Evolutionary conservation across 75 land plant species (phyloP), one percentile per base, ranked within the genome.

Genomic region (Picea glauca): DNA sequence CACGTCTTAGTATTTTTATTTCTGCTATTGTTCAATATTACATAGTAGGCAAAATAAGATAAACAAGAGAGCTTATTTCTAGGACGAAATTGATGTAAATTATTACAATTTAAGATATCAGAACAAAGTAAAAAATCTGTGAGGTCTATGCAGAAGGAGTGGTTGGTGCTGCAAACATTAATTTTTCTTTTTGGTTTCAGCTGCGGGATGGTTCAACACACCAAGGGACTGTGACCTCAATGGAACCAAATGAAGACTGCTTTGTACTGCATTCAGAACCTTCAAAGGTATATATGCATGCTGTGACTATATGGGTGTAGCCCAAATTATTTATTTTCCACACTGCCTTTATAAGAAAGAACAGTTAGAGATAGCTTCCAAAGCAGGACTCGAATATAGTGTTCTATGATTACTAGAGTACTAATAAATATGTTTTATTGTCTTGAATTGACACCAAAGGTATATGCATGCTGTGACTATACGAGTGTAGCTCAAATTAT

Each of bases 211-310:
- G 98, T 32, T 90, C 98, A 43, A 67, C 87, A 3, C 98, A 93
- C 81, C 93, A 87, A 79, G 99, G 99, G 56, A 87, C 99, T 78
- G 99, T 95, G 13, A 95, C 99, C 60, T 97, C 99, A 61, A 95
- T 97, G 99, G 99, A 95, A 57, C 92, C 95, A 84, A 97, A 97
- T 81, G 93, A 93, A 60, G 99, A 81, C 33, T 84, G 85, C 26
- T 97, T 97, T 81, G 65, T 90, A 21, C 86, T 97, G 2, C 87
- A 93, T 79, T 88, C 98, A 77, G 98, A 97, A 79, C 65, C 81
- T 21, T 61, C 76, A 7, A 94, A 92, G 99, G 99, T 94, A 87
- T 35, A 87, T 35, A 57, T 70, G 21, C 73, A 70, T 40, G 40
- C 40, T 40, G 20, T 8, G n/a, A 20, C 26, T 70, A n/a, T 38